Base-by-base conservation (phyloP, 139 green algal genomes). In the Picochlorum sp. region DNA sequence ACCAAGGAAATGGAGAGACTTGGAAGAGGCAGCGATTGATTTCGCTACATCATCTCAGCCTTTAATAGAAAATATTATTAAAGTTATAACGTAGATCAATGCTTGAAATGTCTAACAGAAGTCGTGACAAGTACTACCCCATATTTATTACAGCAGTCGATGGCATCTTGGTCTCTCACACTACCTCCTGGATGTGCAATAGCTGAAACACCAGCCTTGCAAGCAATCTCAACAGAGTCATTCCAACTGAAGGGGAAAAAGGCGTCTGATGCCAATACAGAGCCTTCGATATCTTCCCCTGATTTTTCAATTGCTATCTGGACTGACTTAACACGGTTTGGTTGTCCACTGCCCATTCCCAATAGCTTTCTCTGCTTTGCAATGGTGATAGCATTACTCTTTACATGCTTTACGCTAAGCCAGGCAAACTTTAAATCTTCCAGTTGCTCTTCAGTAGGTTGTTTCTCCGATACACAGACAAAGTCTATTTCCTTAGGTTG, bases 131-230 rank as follows among this genome's bases (percentile, higher is more conserved):
- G 80, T 28, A 79, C 87, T 22, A 98, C 93, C 16, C 85, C 86
- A 59, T 99, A 98, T 79, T 98, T 94, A 77, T 98, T 93, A 80
- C 92, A 98, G 73, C 84, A 95, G 51, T 96, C 92, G 9, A 98
- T 63, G 6, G 90, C 90, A 56, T 97, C 92, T 60, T 86, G 64
- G 68, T 99, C 93, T 4, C 93, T 73, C 64, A 99, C 74, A 50
- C 67, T 87, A 59, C 93, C 93, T 13, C 93, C 93, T 1, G 93
- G 93, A 69, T 99, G 93, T 33, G 81, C 93, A 53, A 99, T 99
- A 13, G 88, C 88, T 1, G 64, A 67, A 6, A 99, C 87, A 33
- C 93, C 93, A 3, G 90, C 88, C 73, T 94, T 59, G 83, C 93
- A 99, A 3, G 90, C 89, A 35, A 88, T 88, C 82, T 98, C 92